Evolutionary conservation across 2,329 filamentous ascomycete species (phyloP).

Genomic region (Alternaria brassicae): DNA sequence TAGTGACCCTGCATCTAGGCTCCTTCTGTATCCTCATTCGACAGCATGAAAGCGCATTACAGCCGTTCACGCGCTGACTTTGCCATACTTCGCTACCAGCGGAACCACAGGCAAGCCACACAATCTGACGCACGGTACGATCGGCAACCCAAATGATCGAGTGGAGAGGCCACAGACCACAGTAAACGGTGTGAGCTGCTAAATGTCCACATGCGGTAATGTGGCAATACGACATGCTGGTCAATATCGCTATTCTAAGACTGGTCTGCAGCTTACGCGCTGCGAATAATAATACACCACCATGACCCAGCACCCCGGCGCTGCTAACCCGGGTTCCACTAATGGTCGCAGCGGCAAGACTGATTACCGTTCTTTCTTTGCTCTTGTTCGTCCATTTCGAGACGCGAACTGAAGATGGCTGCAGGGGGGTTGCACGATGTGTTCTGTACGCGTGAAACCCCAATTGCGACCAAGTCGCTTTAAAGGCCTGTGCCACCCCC

Average conservation of each 20-base stretch:
- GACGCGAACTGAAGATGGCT: constrained; percentile 6
- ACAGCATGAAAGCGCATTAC: constrained; percentile 1
- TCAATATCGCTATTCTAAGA: constrained; percentile 29
- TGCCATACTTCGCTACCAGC: constrained; percentile 2
- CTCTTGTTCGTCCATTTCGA: constrained; percentile 16
- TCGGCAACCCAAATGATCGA: constrained; percentile 10
- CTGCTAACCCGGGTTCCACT: constrained; percentile 11
- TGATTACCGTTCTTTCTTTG: constrained; percentile 25
- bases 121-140: constrained; percentile 9
- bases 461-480: constrained; percentile 42
- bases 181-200: constrained; percentile 11
- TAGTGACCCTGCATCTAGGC: constrained; percentile 27
- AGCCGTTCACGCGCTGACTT: constrained; percentile 8
- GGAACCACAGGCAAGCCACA: constrained; percentile 18
- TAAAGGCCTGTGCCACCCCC: constrained; percentile 41
- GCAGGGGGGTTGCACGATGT: constrained; percentile 16
- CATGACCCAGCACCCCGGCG: constrained; percentile 12
- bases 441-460: constrained; percentile 37
- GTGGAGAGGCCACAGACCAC: constrained; percentile 6
- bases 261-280: constrained; percentile 38
- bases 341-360: constrained; percentile 30
- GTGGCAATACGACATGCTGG: constrained; percentile 3
- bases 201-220: constrained; percentile 25
- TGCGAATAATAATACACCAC: constrained; percentile 20
- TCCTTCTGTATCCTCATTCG: constrained; percentile 24